Evolutionary conservation across 352 stramenopile species (phyloP).

Genomic region (Pythium graminicola): DNA sequence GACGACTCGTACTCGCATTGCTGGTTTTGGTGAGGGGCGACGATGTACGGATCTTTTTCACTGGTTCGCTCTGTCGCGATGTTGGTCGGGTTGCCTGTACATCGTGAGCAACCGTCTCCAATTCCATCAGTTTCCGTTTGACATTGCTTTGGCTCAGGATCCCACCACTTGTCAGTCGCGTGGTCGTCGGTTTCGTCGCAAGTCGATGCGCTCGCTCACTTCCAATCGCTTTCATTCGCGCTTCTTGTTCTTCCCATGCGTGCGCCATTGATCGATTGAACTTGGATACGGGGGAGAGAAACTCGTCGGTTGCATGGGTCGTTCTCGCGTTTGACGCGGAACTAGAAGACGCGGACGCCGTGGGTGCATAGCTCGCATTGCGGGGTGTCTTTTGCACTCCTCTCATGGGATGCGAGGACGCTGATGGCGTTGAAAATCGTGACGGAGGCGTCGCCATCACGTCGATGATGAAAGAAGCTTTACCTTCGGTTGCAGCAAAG

Average conservation of each 20-base stretch:
- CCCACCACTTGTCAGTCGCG: neutral
- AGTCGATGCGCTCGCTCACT: slow-evolving; percentile 18
- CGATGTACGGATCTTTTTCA: slow-evolving; percentile 21
- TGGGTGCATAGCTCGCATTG: slow-evolving; percentile 13
- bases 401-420: neutral
- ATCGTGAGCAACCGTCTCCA: slow-evolving; percentile 5
- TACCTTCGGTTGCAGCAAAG: neutral
- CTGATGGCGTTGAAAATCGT: slow-evolving; percentile 19
- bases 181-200: slow-evolving; percentile 13
- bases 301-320: slow-evolving; percentile 14
- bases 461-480: too few species aligned
- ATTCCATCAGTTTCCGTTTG: slow-evolving; percentile 29
- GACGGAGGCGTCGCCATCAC: slow-evolving; percentile 20
- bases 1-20: slow-evolving; percentile 8
- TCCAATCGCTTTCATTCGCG: slow-evolving; percentile 25
- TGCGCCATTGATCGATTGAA: slow-evolving; percentile 23
- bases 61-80: neutral
- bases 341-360: slow-evolving; percentile 1
- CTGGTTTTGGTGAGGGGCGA: slow-evolving; percentile 1
- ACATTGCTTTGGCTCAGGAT: slow-evolving; percentile 6
- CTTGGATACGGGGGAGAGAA: slow-evolving; percentile 33
- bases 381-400: neutral
- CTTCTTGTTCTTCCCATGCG: slow-evolving; percentile 23
- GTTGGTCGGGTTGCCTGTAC: neutral
- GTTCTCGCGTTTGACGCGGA: neutral